Conservation (phyloP, 2,329 filamentous ascomycete species). For the Teratosphaeria gauchensis region DNA sequence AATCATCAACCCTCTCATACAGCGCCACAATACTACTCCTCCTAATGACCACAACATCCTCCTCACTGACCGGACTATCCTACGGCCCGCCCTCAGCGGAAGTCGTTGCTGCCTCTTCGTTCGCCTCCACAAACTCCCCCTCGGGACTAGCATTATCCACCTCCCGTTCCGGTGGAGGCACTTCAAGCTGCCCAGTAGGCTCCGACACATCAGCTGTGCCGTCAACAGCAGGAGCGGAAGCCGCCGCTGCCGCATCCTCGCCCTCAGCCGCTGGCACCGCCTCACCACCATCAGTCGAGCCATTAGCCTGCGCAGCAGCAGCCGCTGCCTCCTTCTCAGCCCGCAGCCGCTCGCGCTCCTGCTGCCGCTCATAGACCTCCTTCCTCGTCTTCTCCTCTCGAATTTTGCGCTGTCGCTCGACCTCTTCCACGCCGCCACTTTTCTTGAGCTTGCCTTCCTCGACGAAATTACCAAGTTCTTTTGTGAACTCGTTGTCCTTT, state of each 20-base stretch:
- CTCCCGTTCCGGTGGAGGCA: slow-evolving; percentile 5
- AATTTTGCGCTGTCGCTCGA: slow-evolving; percentile 69
- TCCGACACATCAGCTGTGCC: neutral
- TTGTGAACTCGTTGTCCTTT: slow-evolving; percentile 65
- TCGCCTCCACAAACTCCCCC: slow-evolving; percentile 23
- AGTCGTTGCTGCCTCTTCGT: slow-evolving; percentile 11
- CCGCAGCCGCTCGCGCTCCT: slow-evolving; percentile 32
- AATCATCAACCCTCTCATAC: neutral
- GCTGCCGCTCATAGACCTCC: slow-evolving; percentile 55
- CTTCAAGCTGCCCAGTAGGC: slow-evolving; percentile 2
- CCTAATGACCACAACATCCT: neutral
- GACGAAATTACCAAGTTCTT: slow-evolving; percentile 77
- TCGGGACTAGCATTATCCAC: slow-evolving; percentile 17
- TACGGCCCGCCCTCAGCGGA: slow-evolving; percentile 3
- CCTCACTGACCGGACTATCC: neutral
- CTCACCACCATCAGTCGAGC: slow-evolving; percentile 5
- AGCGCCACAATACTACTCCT: neutral
- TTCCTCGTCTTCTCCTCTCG: slow-evolving; percentile 80
- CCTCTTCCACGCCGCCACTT: slow-evolving; percentile 88
- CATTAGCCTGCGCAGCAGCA: slow-evolving; percentile 11
- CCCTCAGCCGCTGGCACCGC: slow-evolving; percentile 4
- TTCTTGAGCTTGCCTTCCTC: slow-evolving; percentile 90
- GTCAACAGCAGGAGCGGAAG: neutral
- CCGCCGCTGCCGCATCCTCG: slow-evolving; percentile 6
- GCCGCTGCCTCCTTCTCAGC: slow-evolving; percentile 37